Evolutionary conservation across 768 basidiomycete genomes (phyloP).

Genomic region (Pleurotus sapidus): DNA sequence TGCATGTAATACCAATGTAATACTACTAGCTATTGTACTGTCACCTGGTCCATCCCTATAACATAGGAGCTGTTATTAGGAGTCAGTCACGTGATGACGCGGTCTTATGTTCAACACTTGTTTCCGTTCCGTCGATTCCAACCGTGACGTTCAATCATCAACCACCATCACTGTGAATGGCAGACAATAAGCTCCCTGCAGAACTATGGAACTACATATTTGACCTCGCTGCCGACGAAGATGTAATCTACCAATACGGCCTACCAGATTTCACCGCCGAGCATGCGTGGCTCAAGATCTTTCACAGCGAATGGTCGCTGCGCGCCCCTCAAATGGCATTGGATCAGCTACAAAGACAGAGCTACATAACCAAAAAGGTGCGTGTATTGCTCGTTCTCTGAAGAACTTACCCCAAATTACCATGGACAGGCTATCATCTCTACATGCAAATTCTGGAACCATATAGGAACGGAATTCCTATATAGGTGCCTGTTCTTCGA

Average conservation of each 20-base stretch:
- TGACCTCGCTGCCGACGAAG: conserved; percentile 67
- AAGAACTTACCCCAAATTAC: not conserved
- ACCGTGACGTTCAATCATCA: not conserved
- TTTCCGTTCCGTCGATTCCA: not conserved
- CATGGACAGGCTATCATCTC: conserved; percentile 59
- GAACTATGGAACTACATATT: conserved; percentile 75
- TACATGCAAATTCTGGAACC: conserved; percentile 64
- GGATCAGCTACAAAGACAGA: conserved; percentile 54
- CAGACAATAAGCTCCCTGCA: conserved; percentile 44
- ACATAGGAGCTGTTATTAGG: too few species aligned
- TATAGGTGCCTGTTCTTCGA: conserved; percentile 70
- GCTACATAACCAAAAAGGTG: conserved; percentile 70
- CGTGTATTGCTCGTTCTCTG: not conserved
- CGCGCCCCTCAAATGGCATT: conserved; percentile 58
- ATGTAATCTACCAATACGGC: conserved; percentile 59
- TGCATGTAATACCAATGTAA: too few species aligned
- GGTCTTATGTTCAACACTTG: too few species aligned
- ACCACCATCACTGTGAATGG: not conserved
- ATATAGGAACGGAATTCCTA: conserved; percentile 60
- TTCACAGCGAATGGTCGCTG: conserved; percentile 49
- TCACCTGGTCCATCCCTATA: too few species aligned
- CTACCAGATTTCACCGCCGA: conserved; percentile 62
- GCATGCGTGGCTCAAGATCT: conserved; percentile 61
- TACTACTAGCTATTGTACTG: too few species aligned
- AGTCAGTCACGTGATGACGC: too few species aligned